A percentile compares a stretch with the other conserved stretches of the same genome.
phyloP scores from a whole-genome alignment of 176 grass and related monocot species.

The Poa pratensis region DNA sequence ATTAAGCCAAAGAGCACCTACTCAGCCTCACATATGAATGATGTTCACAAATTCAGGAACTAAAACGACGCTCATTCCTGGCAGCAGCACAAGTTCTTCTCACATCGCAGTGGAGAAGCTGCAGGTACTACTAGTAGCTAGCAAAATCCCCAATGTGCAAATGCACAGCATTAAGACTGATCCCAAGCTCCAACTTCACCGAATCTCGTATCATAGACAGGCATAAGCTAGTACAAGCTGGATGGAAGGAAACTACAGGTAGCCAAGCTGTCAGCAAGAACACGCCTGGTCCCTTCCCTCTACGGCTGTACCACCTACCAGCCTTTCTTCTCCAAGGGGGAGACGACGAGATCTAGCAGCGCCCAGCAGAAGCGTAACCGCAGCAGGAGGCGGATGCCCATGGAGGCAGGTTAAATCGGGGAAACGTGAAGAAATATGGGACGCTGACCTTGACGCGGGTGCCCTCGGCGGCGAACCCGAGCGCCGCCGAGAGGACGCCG shows the following conservation, averaged over 20 bases:
- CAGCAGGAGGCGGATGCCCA: neutral
- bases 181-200: neutral
- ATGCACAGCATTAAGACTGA: neutral
- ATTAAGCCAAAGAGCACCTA: neutral
- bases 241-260: neutral
- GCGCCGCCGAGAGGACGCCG: conserved; percentile 83
- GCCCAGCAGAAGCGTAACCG: neutral
- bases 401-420: neutral
- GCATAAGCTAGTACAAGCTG: neutral
- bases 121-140: neutral
- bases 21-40: neutral
- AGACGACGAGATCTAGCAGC: conserved; percentile 28
- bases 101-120: neutral
- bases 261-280: neutral
- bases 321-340: neutral
- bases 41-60: neutral
- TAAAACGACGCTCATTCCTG: neutral
- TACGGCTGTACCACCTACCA: too few relatives aligned
- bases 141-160: conserved; percentile 1
- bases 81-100: neutral
- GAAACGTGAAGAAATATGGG: neutral
- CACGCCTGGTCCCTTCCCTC: too few relatives aligned
- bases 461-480: conserved; percentile 88
- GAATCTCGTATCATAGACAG: neutral
- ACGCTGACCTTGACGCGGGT: conserved; percentile 80